Evolutionary conservation across 106 monocot genomes (phyloP).

Genomic region (Vanilla planifolia): DNA sequence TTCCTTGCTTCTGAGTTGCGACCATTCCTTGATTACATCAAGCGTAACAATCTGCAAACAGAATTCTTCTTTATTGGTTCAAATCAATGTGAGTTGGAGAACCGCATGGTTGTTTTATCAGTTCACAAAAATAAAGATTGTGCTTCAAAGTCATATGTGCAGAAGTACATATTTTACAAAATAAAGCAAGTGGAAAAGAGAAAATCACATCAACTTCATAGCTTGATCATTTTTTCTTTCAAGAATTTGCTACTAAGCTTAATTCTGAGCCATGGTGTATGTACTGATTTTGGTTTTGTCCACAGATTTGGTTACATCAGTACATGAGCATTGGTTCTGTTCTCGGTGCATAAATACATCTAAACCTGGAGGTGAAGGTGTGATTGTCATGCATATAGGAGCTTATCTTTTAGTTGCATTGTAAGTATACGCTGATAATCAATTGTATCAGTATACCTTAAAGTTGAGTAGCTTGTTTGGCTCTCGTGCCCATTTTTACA

Average conservation of each 20-base stretch:
- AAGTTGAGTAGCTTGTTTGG: background rate
- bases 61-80: constrained; percentile 72
- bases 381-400: constrained; percentile 68
- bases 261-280: background rate
- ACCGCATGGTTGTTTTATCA: background rate
- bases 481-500: background rate
- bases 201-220: background rate
- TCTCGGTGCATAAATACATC: constrained; percentile 78
- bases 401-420: constrained; percentile 72
- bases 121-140: no score
- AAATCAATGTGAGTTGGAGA: constrained; percentile 61
- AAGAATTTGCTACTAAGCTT: background rate
- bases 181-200: background rate
- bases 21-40: constrained; percentile 75
- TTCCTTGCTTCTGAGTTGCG: constrained; percentile 52
- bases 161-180: background rate
- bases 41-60: constrained; percentile 45
- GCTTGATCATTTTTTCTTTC: no score
- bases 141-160: no score
- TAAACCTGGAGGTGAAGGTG: constrained; percentile 86
- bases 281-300: background rate
- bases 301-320: constrained; percentile 88
- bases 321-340: constrained; percentile 90
- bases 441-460: background rate
- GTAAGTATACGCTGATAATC: constrained; percentile 31